Evolutionary conservation across 2,329 filamentous ascomycete genomes (phyloP), one percentile per base, ranked within the genome.

Genomic region (Fusarium brachygibbosum): DNA sequence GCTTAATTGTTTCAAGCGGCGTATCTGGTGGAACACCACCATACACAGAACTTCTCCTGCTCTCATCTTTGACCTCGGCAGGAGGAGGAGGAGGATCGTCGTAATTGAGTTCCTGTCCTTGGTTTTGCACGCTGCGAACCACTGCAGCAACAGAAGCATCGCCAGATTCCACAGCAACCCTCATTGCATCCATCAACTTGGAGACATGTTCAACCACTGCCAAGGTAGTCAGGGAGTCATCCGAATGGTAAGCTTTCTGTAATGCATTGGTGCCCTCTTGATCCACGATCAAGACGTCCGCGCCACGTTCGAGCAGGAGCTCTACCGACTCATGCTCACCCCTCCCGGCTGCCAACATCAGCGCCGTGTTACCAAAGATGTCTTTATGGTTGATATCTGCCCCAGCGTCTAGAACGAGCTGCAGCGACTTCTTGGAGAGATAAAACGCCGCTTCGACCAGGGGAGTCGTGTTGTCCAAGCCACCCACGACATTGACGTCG

Each of bases 311-410:
- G 6, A 69, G 66, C 8, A 69, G 13, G 16, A 69, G 25, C 14
- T 52, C 38, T 9, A 63, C 52, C 0, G 66, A 67, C 6, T 58
- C 44, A 3, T 25, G 14, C 28, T 82, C 80, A 2, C 77, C 78
- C 35, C 69, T 67, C 12, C 58, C 60, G 1, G 80, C 75, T 5
- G 81, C 79, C 1, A 78, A 65, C 10, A 82, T 82, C 1, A 83
- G 73, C 2, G 81, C 78, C 0, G 81, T 81, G 37, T 81, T 76
- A 12, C 79, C 76, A 7, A 79, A 74, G 3, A 75, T 59, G 31
- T 79, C 78, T 0, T 74, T 59, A 5, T 78, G 70, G 38, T 82
- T 79, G 31, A 82, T 79, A 46, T 82, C 75, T 0, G 80, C 80
- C 0, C 80, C 78, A 0, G 77, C 76, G 14, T 79, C 74, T 6